phyloP scores from a whole-genome alignment of 306 rosid species.

The Quercus rubra region DNA sequence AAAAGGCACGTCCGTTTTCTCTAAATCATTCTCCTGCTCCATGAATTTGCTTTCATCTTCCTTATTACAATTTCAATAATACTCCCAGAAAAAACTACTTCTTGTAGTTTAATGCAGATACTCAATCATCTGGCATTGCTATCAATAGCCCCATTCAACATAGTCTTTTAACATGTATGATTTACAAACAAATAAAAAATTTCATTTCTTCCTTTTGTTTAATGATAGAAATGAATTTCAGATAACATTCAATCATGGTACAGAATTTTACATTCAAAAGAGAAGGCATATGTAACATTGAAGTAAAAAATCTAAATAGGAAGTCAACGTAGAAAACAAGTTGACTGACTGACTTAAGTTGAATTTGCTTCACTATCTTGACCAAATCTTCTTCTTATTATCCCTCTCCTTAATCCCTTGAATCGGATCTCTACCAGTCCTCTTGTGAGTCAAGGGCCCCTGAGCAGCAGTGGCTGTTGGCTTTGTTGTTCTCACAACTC shows the following conservation, averaged over 20 bases:
- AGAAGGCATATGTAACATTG: not conserved
- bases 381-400: conserved; percentile 72
- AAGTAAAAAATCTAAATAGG: not conserved
- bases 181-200: not conserved
- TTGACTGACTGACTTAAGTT: not conserved
- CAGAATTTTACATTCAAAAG: not conserved
- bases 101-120: too few relatives aligned
- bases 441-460: conserved; percentile 60
- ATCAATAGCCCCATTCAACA: too few relatives aligned
- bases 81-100: too few relatives aligned
- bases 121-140: too few relatives aligned
- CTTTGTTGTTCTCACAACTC: conserved; percentile 48
- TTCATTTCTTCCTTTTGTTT: not conserved
- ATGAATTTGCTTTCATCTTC: too few relatives aligned
- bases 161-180: not conserved
- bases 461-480: conserved; percentile 46
- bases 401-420: conserved; percentile 72
- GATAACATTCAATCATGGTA: not conserved
- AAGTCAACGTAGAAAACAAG: conserved; percentile 17
- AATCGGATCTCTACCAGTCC: conserved; percentile 49
- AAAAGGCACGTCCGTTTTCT: too few relatives aligned
- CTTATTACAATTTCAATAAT: too few relatives aligned
- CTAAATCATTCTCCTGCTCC: too few relatives aligned
- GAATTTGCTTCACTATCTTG: conserved; percentile 34
- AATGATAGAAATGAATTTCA: not conserved